A percentile compares a stretch with the other conserved stretches of the same genome.
Evolutionary conservation across 805 yeast genomes (phyloP).

Genomic region (Pichia manshurica): DNA sequence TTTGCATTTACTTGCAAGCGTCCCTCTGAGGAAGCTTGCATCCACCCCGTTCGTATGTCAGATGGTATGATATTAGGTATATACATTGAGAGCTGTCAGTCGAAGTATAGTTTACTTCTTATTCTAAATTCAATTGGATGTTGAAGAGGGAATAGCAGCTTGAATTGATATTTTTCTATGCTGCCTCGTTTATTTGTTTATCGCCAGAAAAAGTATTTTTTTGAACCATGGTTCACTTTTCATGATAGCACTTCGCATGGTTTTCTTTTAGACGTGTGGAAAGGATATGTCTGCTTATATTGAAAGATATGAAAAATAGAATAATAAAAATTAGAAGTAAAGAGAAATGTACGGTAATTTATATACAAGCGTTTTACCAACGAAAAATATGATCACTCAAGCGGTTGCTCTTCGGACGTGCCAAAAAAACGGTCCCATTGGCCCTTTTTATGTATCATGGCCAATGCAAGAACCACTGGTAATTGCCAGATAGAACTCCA

Average conservation of each 20-base stretch:
- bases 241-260: no score
- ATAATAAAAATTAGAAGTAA: neutral
- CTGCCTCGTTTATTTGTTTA: neutral
- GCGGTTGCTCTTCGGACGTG: constrained; percentile 21
- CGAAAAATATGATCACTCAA: neutral
- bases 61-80: constrained; percentile 42
- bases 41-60: constrained; percentile 44
- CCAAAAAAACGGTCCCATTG: constrained; percentile 76
- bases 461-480: constrained; percentile 82
- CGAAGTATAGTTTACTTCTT: neutral
- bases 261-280: no score
- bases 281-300: no score
- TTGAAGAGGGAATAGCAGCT: no score
- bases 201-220: no score
- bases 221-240: no score
- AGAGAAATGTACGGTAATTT: neutral
- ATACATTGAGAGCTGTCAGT: constrained; percentile 33
- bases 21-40: constrained; percentile 16
- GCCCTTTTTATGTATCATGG: constrained; percentile 92
- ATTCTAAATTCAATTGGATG: no score
- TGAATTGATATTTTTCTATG: neutral
- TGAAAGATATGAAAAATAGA: no score
- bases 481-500: constrained; percentile 94
- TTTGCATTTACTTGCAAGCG: constrained; percentile 4
- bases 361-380: neutral